phyloP scores from a whole-genome alignment of 2,329 filamentous ascomycete genomes.

The Colletotrichum cuscutae region DNA sequence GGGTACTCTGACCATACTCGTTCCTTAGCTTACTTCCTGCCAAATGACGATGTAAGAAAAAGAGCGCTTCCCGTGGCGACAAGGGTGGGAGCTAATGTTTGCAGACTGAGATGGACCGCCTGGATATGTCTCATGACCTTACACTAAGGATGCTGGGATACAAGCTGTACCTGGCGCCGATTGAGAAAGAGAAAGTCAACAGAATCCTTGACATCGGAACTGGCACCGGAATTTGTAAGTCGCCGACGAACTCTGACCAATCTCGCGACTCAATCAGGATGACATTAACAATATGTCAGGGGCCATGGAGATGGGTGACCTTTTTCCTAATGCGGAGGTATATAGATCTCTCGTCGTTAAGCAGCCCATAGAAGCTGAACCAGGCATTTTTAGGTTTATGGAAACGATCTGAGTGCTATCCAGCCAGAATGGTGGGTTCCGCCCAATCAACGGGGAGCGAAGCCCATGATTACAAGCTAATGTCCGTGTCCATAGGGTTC shows the following conservation, averaged over 20 bases:
- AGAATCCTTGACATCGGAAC: background rate
- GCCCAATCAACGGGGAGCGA: accelerated
- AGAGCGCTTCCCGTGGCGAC: no score
- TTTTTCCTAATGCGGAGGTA: background rate
- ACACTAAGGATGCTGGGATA: background rate
- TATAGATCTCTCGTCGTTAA: no score
- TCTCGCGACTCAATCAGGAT: background rate
- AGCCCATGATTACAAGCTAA: background rate
- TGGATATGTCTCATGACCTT: background rate
- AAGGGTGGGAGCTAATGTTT: background rate
- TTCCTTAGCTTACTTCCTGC: no score
- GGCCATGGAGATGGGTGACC: conserved; percentile 16
- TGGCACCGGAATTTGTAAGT: background rate
- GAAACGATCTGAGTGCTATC: conserved; percentile 28
- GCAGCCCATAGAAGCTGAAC: background rate
- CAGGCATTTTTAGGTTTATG: background rate
- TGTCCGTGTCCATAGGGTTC: conserved; percentile 49
- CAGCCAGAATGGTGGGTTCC: conserved; percentile 7
- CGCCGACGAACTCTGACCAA: background rate
- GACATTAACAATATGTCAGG: background rate
- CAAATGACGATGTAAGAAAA: no score
- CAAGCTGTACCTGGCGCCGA: background rate
- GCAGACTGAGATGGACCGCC: background rate
- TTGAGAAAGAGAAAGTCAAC: background rate
- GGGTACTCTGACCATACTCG: no score